Base-by-base conservation (phyloP, 2,329 filamentous ascomycete genomes). In the Epichloe coenophiala region DNA sequence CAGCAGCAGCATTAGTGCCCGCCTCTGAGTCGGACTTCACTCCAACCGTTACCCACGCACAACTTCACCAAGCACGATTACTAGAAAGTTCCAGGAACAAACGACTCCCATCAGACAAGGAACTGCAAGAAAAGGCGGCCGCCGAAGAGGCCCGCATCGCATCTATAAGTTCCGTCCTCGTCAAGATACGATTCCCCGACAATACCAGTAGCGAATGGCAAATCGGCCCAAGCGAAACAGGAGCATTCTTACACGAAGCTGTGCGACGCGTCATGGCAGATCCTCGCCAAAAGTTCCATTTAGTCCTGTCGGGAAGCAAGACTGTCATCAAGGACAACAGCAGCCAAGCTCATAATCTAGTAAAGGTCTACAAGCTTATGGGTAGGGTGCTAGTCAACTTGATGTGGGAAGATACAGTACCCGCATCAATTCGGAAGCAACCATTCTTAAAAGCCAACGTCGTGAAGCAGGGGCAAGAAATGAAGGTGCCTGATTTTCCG, bases 101-200 rank as follows among this genome's bases (percentile, higher is more conserved):
- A 55, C 83, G 88, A 19, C 78, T 97, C 1, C 79, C 80, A 5
- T 94, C 88, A 1, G 89, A 97, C 66, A 80, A 79, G 36, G 91
- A 97, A 63, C 72, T 94, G 11, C 83, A 81, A 37, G 81, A 83
- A 23, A 80, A 82, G 56, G 82, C 81, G 36, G 73, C 78, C 5
- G 81, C 78, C 21, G 80, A 83, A 48, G 77, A 78, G 45, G 80
- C 82, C 33, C 83, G 75, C 55, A 70, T 89, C 1, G 76, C 82
- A 4, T 75, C 77, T 5, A 75, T 90, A 53, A 80, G 77, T 47
- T 78, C 79, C 33, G 78, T 95, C 35, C 76, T 80, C 31, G 75
- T 97, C 55, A 88, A 86, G 56, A 78, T 96, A 46, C 84, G 90
- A 27, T 90, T 96, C 58, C 91, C 91, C 0, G 90, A 97, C 63